A percentile compares a stretch with the other conserved stretches of the same genome.
These are phyloP conservation scores for Aspergillus cristatus DNA, from an alignment of 495 filamentous ascomycete genomes.

Conservation along the genomic window DNA sequence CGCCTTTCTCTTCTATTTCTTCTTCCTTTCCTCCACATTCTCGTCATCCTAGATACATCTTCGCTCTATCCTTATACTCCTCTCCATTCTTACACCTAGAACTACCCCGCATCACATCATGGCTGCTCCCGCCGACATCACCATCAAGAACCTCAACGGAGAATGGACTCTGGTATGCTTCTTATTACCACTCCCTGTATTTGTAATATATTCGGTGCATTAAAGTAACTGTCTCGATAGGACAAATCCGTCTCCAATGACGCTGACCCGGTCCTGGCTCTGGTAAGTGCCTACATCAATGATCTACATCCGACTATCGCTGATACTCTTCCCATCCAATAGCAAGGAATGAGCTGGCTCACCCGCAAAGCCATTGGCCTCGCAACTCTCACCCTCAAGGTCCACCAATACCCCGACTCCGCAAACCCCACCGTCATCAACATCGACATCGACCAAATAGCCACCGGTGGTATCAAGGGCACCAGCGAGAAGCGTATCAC, in stretches of 20 bases:
- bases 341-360: conserved; percentile 79
- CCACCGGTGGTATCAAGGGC: conserved; percentile 65
- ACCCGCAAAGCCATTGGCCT: conserved; percentile 65
- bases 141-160: conserved; percentile 64
- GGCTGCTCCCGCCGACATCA: conserved; percentile 71
- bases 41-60: no score
- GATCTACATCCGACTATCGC: no score
- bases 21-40: no score
- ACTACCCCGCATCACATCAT: conserved; percentile 38
- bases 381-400: conserved; percentile 62
- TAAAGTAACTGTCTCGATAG: conserved; percentile 28
- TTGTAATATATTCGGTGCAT: no score
- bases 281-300: conserved; percentile 32
- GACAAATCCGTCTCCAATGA: conserved; percentile 71
- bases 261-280: conserved; percentile 59
- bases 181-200: conserved; percentile 5
- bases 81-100: no score
- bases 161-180: conserved; percentile 68
- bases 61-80: no score
- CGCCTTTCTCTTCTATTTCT: no score
- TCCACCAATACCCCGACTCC: conserved; percentile 52
- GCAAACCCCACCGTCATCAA: conserved; percentile 41
- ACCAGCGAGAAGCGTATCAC: conserved; percentile 62
- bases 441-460: conserved; percentile 74
- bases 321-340: background rate